Evolutionary conservation across 2,329 filamentous ascomycete species (phyloP), one percentile per base, ranked within the genome.

Genomic region (Xylaria sp.): DNA sequence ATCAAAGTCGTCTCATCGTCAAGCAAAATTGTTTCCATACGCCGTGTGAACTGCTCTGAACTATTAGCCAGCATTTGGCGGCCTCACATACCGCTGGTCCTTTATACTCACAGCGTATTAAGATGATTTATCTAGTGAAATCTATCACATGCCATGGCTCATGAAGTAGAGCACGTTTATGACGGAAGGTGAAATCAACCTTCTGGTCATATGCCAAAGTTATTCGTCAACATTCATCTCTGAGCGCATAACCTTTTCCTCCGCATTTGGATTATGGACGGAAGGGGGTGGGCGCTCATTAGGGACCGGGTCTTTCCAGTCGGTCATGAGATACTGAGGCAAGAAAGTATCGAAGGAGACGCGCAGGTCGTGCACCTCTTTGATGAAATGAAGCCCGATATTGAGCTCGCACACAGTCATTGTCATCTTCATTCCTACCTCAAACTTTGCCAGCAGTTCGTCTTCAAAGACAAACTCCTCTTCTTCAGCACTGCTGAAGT

Each of bases 381-480:
- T 90, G 76, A 94, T 87, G 77, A 91, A 94, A 71, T 83, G 84
- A 31, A 74, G 39, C 2, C 89, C 91, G 28, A 84, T 84, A 70
- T 86, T 86, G 28, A 92, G 79, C 66, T 89, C 82, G 71, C 85
- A 87, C 10, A 92, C 81, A 0, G 79, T 80, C 0, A 87, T 79
- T 31, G 85, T 83, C 41, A 92, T 74, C 78, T 90, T 92, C 84
- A 91, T 87, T 0, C 93, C 92, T 0, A 85, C 79, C 67, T 87
- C 86, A 75, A 92, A 88, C 64, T 87, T 82, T 2, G 62, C 72
- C 9, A 87, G 76, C 12, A 84, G 72, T 18, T 85, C 79, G 31
- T 89, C 86, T 69, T 97, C 94, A 3, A 97, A 76, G 75, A 92
- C 88, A 72, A 97, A 90, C 13, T 79, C 79, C 48, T 83, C 75